A percentile compares a stretch with the other conserved stretches of the same genome.
phyloP scores from a whole-genome alignment of 768 basidiomycete species.

The Suillus cothurnatus region DNA sequence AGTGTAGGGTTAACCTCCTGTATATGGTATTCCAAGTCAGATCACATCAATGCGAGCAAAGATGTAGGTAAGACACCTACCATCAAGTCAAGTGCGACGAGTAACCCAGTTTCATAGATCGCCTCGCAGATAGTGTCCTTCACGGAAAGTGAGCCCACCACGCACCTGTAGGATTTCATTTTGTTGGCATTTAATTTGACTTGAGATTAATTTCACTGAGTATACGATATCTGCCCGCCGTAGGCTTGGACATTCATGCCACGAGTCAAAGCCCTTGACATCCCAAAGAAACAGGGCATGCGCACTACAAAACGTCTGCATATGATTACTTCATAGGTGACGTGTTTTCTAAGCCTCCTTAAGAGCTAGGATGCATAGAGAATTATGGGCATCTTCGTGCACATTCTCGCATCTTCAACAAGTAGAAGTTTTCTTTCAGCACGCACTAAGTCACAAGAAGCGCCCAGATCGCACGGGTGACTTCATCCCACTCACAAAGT shows the following conservation, averaged over 20 bases:
- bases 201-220: background rate
- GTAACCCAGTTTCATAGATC: constrained; percentile 86
- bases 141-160: constrained; percentile 94
- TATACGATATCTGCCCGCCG: background rate
- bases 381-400: background rate
- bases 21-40: constrained; percentile 3
- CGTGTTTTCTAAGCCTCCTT: background rate
- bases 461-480: background rate
- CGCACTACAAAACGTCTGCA: background rate
- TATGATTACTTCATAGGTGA: background rate
- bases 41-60: too few relatives aligned
- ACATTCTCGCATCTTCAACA: background rate
- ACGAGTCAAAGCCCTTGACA: background rate
- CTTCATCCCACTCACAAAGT: background rate
- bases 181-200: constrained; percentile 11
- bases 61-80: constrained; percentile 41
- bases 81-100: constrained; percentile 95
- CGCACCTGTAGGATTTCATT: constrained; percentile 56
- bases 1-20: constrained; percentile 98
- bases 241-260: background rate
- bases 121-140: constrained; percentile 99
- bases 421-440: too few relatives aligned
- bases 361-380: background rate
- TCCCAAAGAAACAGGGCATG: background rate
- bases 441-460: background rate